Evolutionary conservation across 2,329 filamentous ascomycete species (phyloP).

Genomic region (Nannizzia gypsea): DNA sequence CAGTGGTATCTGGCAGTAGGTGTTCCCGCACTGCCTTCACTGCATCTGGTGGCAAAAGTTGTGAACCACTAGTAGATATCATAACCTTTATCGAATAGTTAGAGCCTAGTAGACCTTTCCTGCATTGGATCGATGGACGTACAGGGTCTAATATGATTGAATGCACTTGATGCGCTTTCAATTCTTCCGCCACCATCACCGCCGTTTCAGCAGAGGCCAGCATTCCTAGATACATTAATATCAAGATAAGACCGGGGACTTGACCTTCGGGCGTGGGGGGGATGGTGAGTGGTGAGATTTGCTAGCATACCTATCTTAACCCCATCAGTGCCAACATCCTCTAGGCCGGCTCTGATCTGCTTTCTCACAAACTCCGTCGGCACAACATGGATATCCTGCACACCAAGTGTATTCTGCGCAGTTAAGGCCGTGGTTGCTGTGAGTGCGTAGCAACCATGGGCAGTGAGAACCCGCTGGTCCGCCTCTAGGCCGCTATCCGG

Average conservation of each 20-base stretch:
- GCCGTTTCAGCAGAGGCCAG: slow-evolving; percentile 62
- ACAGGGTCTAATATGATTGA: slow-evolving; percentile 64
- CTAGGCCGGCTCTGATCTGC: slow-evolving; percentile 74
- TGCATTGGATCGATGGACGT: slow-evolving; percentile 17
- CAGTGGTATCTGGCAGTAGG: slow-evolving; percentile 34
- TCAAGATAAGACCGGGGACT: too few relatives aligned
- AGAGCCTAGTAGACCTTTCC: slow-evolving; percentile 1
- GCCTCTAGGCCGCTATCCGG: slow-evolving; percentile 70
- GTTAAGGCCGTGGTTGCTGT: slow-evolving; percentile 90
- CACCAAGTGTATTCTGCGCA: slow-evolving; percentile 85
- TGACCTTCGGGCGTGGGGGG: too few relatives aligned
- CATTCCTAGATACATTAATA: slow-evolving; percentile 52
- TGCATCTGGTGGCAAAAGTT: slow-evolving; percentile 35
- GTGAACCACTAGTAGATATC: slow-evolving; percentile 47
- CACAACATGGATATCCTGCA: slow-evolving; percentile 66
- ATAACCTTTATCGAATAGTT: slow-evolving; percentile 55
- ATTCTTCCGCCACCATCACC: slow-evolving; percentile 52
- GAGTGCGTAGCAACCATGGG: slow-evolving; percentile 90
- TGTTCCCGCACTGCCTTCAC: slow-evolving; percentile 29
- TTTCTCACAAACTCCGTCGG: slow-evolving; percentile 68
- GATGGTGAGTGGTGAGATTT: too few relatives aligned
- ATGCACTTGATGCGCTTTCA: slow-evolving; percentile 47
- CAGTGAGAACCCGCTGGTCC: slow-evolving; percentile 86
- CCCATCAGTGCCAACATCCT: slow-evolving; percentile 77
- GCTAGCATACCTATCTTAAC: slow-evolving; percentile 67